Evolutionary conservation across 1,284 basidiomycete genomes (phyloP), one percentile per base, ranked within the genome.

Genomic region (Phlebopus sp.): DNA sequence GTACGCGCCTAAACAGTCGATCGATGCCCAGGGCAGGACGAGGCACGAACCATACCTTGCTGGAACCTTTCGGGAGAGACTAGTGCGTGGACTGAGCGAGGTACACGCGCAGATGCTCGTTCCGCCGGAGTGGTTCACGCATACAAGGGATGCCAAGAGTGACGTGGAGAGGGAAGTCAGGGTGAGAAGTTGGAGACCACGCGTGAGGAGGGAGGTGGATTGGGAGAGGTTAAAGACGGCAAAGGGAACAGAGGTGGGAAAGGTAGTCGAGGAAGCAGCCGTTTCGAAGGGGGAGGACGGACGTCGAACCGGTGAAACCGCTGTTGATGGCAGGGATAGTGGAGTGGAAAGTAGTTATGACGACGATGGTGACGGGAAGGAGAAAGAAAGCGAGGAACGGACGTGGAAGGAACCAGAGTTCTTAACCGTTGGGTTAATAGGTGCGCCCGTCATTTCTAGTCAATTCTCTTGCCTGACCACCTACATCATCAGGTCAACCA

Each of bases 361-460:
- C 14, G 37, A 18, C 13, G 37, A 2, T 23, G 42, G 10, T 8
- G 21, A 37, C 8, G 42, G 21, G 21, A 29, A 29, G 14, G 32
- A 42, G 13, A 21, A 32, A 5, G 30, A 18, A 18, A 29, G 15
- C 17, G 29, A 46, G 7, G 32, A 32, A 1, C 4, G 41, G 3
- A 59, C 56, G 21, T 68, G 60, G 47, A 53, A 64, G 55, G 75
- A 82, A 54, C 74, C 76, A 3, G 81, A 84, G 29, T 81, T 80
- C 53, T 64, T 95, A 37, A 94, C 90, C 0, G 75, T 96, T 46
- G 92, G 92, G 0, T 65, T 95, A 29, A 87, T 95, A 53, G 92
- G 92, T 80, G 59, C 23, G 69, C 55, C 21, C 5, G 37, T 32
- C n/a, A 9, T 9, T 41, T 18, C 25, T 37, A 23, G 37, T 37